phyloP scores from a whole-genome alignment of 805 yeast species.

The Debaryomyces hansenii region DNA sequence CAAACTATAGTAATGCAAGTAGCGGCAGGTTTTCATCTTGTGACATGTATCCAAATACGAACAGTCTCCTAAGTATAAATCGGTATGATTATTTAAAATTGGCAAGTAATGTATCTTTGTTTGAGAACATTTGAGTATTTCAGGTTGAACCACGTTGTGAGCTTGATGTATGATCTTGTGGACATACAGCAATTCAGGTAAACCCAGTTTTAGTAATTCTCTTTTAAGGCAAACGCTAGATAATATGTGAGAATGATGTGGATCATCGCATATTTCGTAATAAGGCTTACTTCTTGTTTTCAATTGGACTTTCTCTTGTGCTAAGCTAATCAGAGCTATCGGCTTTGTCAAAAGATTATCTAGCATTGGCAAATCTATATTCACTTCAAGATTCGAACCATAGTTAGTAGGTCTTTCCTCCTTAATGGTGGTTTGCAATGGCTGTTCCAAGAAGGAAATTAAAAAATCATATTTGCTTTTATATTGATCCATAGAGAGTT shows the following conservation, averaged over 20 bases:
- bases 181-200: constrained; percentile 5
- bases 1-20: constrained; percentile 69
- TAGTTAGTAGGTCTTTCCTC: background rate
- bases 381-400: background rate
- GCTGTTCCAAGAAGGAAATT: constrained; percentile 8
- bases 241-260: constrained; percentile 30
- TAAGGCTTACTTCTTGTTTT: constrained; percentile 45
- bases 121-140: constrained; percentile 21
- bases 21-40: constrained; percentile 76
- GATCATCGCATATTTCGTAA: constrained; percentile 49
- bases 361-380: constrained; percentile 3
- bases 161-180: constrained; percentile 14
- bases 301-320: constrained; percentile 37
- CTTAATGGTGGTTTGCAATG: constrained; percentile 8
- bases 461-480: constrained; percentile 1
- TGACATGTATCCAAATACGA: constrained; percentile 94
- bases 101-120: constrained; percentile 31
- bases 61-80: constrained; percentile 77
- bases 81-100: constrained; percentile 53
- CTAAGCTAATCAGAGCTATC: constrained; percentile 40
- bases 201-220: constrained; percentile 9
- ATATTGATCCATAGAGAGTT: background rate
- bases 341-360: constrained; percentile 28
- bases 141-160: constrained; percentile 15
- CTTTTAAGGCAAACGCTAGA: constrained; percentile 23